Evolutionary conservation across 208 protist genomes (phyloP).

Genomic region (Trypanosomatidae sp.): DNA sequence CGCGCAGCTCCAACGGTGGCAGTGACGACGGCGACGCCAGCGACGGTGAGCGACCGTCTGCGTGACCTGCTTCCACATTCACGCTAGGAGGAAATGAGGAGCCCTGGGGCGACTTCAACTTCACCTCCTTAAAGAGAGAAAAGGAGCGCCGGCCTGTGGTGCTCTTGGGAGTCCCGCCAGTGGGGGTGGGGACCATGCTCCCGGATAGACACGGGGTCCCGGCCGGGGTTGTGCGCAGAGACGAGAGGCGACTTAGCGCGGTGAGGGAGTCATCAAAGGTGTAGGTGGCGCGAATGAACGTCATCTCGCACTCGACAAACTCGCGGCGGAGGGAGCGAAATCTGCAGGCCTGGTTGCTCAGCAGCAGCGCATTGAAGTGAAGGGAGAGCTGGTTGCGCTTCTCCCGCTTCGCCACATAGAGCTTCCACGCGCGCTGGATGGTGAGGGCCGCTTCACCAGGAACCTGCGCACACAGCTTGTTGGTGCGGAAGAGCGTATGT

Average conservation of each 20-base stretch:
- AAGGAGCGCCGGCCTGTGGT: conserved; percentile 35
- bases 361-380: conserved; percentile 61
- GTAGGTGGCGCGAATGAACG: conserved; percentile 50
- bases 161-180: conserved; percentile 12
- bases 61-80: neutral
- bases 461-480: conserved; percentile 53
- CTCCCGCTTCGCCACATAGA: conserved; percentile 47
- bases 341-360: conserved; percentile 42
- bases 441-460: conserved; percentile 56
- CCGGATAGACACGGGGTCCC: conserved; percentile 24
- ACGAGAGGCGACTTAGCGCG: conserved; percentile 25
- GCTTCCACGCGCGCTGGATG: conserved; percentile 69
- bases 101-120: conserved; percentile 30
- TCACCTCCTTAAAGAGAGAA: conserved; percentile 43
- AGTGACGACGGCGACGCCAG: neutral
- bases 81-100: conserved; percentile 1
- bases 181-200: conserved; percentile 7
- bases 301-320: conserved; percentile 29
- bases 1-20: conserved; percentile 13
- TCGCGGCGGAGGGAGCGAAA: conserved; percentile 55
- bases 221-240: conserved; percentile 14
- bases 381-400: conserved; percentile 32
- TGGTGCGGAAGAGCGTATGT: conserved; percentile 62
- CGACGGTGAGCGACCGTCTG: conserved; percentile 9
- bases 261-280: conserved; percentile 47